phyloP scores from a whole-genome alignment of 1,284 basidiomycete genomes.

The Boletus austroedulis region DNA sequence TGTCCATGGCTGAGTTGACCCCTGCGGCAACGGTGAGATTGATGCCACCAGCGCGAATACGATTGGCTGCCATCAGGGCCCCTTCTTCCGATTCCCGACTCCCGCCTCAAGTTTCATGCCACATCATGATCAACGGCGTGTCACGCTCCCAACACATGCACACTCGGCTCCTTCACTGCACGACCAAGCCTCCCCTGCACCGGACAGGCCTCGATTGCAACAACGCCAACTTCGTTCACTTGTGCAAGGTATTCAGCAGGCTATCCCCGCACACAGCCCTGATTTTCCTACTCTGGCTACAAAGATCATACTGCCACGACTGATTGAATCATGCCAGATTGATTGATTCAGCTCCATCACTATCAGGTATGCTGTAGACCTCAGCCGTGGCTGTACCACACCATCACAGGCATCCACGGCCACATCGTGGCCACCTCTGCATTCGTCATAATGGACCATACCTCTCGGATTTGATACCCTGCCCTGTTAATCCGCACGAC shows the following conservation, averaged over 20 bases:
- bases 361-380: conserved; percentile 7
- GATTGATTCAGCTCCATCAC: conserved; percentile 15
- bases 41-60: not conserved
- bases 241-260: not conserved
- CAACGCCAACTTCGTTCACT: no score
- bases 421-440: not conserved
- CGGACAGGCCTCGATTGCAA: no score
- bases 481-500: conserved; percentile 1
- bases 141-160: no score
- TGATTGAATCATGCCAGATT: conserved; percentile 20
- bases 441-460: conserved; percentile 1
- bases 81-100: not conserved
- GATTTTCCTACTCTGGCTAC: conserved; percentile 1
- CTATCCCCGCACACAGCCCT: conserved; percentile 5
- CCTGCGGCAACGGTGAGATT: not conserved
- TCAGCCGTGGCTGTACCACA: conserved; percentile 7
- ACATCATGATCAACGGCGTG: not conserved
- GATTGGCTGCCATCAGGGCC: no score
- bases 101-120: not conserved
- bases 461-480: conserved; percentile 1
- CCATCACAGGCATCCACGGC: conserved; percentile 8
- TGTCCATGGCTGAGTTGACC: not conserved
- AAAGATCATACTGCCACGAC: not conserved
- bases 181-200: no score
- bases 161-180: no score